Evolutionary conservation across 2,329 filamentous ascomycete species (phyloP), one percentile per base, ranked within the genome.

Genomic region (Epichloe scottii): DNA sequence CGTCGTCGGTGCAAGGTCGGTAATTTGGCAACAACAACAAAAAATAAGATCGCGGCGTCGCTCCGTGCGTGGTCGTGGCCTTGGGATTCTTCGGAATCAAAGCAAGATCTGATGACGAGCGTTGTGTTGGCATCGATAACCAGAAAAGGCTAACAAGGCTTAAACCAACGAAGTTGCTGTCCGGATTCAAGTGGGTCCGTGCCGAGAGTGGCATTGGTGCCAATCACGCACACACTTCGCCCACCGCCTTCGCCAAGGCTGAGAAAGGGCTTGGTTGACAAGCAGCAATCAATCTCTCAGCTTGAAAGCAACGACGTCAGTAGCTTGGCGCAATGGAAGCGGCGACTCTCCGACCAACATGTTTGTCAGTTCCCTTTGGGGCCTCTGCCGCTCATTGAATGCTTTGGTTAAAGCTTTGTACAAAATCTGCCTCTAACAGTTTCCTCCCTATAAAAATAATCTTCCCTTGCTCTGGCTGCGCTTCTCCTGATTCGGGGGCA

Each of bases 401-500:
- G 11, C 58, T 52, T 63, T 54, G 50, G 45, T 55, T 59, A 46
- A 73, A 65, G 53, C 69, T 83, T 49, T 64, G 60, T 55, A 70
- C 66, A 58, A 85, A 78, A 51, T 77, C 68, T 44, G 76, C 67
- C n/a, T 64, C 65, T 19, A 65, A 68, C 50, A 85, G 60, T 42
- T 75, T 68, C 53, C 78, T 72, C 43, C 82, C 82, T 63, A 85
- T 85, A 44, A 85, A 59, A 10, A 85, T 77, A 46, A 85, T 68
- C 63, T 85, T 85, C 21, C 81, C 77, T 38, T 65, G 57, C 26
- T 58, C 56, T 11, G 62, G 54, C 12, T 52, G 51, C 42, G 55
- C 60, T 2, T 63, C 62, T 10, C 60, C 57, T 10, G 62, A 65
- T 10, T 65, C 58, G 4, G 70, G 68, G 7, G 69, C 71, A 57